Percentiles rank a stretch among this genome's conserved stretches.
Evolutionary conservation across 192 early-diverging fungal species (phyloP).

Genomic region (Radiomyces spectabilis): DNA sequence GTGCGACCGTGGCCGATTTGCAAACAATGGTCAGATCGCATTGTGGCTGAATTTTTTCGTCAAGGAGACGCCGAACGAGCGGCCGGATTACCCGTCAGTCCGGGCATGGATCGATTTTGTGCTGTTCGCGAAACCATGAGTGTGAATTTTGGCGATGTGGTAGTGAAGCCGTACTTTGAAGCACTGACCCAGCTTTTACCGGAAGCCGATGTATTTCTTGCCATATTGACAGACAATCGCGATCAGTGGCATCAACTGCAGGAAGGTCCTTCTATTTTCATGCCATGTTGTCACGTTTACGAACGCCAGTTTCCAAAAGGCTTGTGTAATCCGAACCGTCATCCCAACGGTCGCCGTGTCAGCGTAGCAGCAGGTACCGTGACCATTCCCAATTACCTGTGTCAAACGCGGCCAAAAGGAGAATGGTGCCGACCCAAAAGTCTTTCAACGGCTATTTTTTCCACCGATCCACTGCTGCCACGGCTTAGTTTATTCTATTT

Average conservation of each 20-base stretch:
- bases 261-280: too few species aligned
- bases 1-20: constrained; percentile 72
- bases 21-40: constrained; percentile 82
- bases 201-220: constrained; percentile 45
- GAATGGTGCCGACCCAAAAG: neutral
- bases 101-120: constrained; percentile 77
- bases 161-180: constrained; percentile 77
- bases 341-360: constrained; percentile 11
- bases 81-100: constrained; percentile 63
- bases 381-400: constrained; percentile 18
- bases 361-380: constrained; percentile 25
- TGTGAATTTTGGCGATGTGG: constrained; percentile 69
- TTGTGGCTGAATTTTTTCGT: constrained; percentile 73
- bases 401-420: too few species aligned
- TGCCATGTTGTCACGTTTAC: too few species aligned
- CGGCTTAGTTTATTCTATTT: neutral
- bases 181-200: constrained; percentile 53
- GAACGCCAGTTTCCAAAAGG: too few species aligned
- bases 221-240: constrained; percentile 41
- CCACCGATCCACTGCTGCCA: constrained; percentile 1
- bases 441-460: constrained; percentile 1
- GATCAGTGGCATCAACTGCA: constrained; percentile 45
- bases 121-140: constrained; percentile 63
- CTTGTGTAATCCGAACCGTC: neutral
- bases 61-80: constrained; percentile 79